Evolutionary conservation across 345 rosid genomes (phyloP).

Genomic region (Syzygium aromaticum): DNA sequence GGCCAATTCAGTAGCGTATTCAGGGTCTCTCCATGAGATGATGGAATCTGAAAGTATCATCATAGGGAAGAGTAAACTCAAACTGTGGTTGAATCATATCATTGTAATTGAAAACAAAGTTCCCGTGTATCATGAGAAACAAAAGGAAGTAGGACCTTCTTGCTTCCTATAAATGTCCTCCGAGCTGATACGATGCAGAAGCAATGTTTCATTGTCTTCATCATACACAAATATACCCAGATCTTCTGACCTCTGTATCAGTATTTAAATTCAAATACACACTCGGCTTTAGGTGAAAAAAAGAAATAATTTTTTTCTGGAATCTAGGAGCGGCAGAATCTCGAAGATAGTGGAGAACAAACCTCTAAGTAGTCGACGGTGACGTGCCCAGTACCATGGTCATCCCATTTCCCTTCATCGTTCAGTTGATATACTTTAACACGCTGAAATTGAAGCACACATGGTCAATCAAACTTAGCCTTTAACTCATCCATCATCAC

Average conservation of each 20-base stretch:
- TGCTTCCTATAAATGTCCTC: conserved; percentile 80
- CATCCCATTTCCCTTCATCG: conserved; percentile 91
- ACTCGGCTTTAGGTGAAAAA: background rate
- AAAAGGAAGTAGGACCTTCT: conserved; percentile 53
- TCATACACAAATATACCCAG: conserved; percentile 65
- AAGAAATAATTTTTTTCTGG: background rate
- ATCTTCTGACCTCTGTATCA: conserved; percentile 69
- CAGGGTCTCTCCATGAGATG: conserved; percentile 98
- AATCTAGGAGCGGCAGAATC: background rate
- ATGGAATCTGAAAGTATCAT: conserved; percentile 57
- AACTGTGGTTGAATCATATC: background rate
- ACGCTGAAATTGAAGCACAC: conserved; percentile 35
- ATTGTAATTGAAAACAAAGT: background rate
- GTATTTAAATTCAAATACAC: background rate
- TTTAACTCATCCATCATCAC: background rate
- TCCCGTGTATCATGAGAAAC: background rate
- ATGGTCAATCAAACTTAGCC: background rate
- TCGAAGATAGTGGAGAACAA: conserved; percentile 4
- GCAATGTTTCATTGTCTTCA: conserved; percentile 75
- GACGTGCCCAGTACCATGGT: conserved; percentile 87
- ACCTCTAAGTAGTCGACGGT: conserved; percentile 86
- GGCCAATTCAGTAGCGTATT: conserved; percentile 79
- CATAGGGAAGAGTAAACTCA: background rate
- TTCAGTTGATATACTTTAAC: conserved; percentile 74
- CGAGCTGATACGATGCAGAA: conserved; percentile 68